Evolutionary conservation across 768 basidiomycete genomes (phyloP).

Genomic region (Auriscalpium microsporum): DNA sequence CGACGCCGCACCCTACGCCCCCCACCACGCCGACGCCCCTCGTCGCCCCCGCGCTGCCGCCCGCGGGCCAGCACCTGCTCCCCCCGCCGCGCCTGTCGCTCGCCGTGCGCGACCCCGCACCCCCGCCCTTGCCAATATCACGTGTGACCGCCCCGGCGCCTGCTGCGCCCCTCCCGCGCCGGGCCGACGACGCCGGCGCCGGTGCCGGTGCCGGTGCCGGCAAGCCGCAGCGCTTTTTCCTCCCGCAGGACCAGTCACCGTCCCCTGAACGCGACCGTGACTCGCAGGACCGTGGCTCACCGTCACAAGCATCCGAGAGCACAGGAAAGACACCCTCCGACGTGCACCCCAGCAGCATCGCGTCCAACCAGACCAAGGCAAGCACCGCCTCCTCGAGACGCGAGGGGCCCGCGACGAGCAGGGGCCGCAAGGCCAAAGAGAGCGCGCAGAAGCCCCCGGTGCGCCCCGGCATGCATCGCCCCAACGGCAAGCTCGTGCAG

Average conservation of each 20-base stretch:
- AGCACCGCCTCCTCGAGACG: conserved; percentile 17
- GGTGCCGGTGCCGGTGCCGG: no score
- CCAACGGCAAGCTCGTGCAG: neutral
- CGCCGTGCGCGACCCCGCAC: neutral
- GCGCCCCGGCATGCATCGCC: conserved; percentile 6
- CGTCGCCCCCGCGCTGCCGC: conserved; percentile 19
- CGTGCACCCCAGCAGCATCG: conserved; percentile 24
- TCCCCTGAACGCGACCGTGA: conserved; percentile 26
- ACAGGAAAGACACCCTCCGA: conserved; percentile 22
- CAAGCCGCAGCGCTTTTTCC: conserved; percentile 35
- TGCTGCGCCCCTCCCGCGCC: neutral
- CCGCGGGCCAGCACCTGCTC: conserved; percentile 23
- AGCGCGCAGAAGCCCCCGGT: conserved; percentile 1
- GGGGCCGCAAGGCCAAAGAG: conserved; percentile 17
- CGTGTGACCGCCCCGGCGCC: neutral
- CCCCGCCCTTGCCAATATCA: neutral
- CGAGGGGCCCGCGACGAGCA: neutral
- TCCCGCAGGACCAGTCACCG: conserved; percentile 33
- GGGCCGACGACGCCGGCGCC: conserved; percentile 21
- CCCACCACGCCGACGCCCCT: conserved; percentile 50
- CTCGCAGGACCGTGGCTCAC: conserved; percentile 9
- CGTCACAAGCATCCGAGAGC: conserved; percentile 23
- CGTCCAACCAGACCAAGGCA: conserved; percentile 26
- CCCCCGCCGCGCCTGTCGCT: conserved; percentile 18
- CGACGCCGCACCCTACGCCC: conserved; percentile 73